These are phyloP conservation scores for Juglanconis oblonga DNA, from an alignment of 2,329 filamentous ascomycete species.

Conservation along the genomic window DNA sequence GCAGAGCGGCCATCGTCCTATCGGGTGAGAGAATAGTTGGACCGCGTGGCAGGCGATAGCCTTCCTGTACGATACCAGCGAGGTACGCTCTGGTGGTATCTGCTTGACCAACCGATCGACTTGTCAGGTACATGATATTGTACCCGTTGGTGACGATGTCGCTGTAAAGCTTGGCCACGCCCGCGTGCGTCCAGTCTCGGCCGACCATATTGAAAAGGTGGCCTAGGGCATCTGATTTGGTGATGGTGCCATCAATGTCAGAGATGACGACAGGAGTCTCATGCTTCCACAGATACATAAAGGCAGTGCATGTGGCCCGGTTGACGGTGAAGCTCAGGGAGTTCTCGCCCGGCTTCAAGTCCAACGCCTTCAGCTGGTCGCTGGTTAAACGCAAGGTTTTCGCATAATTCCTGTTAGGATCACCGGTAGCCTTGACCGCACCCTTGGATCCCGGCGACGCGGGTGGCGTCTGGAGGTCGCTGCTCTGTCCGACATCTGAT, in stretches of 20 bases:
- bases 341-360: constrained; percentile 83
- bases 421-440: constrained; percentile 28
- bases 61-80: constrained; percentile 83
- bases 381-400: constrained; percentile 95
- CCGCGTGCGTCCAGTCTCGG: constrained; percentile 95
- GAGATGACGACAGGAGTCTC: constrained; percentile 95
- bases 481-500: constrained; percentile 57
- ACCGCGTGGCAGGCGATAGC: constrained; percentile 79
- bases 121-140: constrained; percentile 98
- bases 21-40: constrained; percentile 95
- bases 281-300: constrained; percentile 91
- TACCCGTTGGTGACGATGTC: constrained; percentile 95
- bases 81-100: constrained; percentile 89
- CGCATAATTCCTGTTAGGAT: constrained; percentile 84
- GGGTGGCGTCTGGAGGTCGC: constrained; percentile 58
- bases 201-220: constrained; percentile 97
- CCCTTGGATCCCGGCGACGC: constrained; percentile 66
- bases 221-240: constrained; percentile 91
- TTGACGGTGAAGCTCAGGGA: constrained; percentile 96
- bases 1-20: constrained; percentile 86
- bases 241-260: constrained; percentile 98
- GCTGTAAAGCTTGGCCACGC: constrained; percentile 94
- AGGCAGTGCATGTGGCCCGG: constrained; percentile 83
- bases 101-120: constrained; percentile 87
- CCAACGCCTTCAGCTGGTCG: constrained; percentile 84